Percentiles rank a stretch among this genome's conserved stretches.
These are phyloP conservation scores for Themeda triandra DNA, from an alignment of 176 grass and related monocot species.

Conservation along the genomic window DNA sequence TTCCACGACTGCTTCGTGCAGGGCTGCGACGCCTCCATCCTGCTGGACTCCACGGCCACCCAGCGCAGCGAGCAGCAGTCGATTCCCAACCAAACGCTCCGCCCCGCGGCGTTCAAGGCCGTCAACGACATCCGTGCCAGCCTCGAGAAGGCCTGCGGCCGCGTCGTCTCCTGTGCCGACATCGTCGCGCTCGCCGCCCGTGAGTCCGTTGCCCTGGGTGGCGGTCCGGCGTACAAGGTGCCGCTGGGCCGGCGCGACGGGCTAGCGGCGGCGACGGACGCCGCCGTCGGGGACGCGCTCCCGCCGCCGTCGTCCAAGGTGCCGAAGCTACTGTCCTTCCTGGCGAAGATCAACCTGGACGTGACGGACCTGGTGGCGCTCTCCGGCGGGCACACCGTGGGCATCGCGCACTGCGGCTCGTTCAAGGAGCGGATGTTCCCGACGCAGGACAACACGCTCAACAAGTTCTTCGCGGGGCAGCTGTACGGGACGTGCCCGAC, in stretches of 20 bases:
- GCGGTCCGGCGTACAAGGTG: too few relatives aligned
- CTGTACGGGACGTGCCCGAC: too few relatives aligned
- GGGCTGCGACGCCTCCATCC: slow-evolving; percentile 76
- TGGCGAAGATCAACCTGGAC: slow-evolving; percentile 38
- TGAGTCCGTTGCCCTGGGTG: background rate
- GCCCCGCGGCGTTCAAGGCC: slow-evolving; percentile 54
- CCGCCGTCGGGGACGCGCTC: slow-evolving; percentile 11
- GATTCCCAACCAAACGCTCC: slow-evolving; percentile 61
- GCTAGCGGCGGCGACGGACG: background rate
- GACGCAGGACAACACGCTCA: too few relatives aligned
- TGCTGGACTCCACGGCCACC: slow-evolving; percentile 50
- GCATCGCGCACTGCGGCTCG: too few relatives aligned
- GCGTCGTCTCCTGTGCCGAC: slow-evolving; percentile 62
- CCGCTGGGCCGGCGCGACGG: too few relatives aligned
- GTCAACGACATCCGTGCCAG: slow-evolving; percentile 51
- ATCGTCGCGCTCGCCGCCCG: slow-evolving; percentile 22
- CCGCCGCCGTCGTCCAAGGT: background rate
- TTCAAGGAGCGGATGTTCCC: too few relatives aligned
- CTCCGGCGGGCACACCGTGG: too few relatives aligned
- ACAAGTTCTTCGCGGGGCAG: too few relatives aligned
- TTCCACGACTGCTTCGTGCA: slow-evolving; percentile 95
- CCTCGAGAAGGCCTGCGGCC: slow-evolving; percentile 28
- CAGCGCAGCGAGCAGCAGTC: slow-evolving; percentile 58
- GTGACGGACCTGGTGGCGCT: too few relatives aligned
- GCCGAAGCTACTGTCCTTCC: background rate